Base-by-base conservation (phyloP, 139 green algal species). In the Chlorella vulgaris region DNA sequence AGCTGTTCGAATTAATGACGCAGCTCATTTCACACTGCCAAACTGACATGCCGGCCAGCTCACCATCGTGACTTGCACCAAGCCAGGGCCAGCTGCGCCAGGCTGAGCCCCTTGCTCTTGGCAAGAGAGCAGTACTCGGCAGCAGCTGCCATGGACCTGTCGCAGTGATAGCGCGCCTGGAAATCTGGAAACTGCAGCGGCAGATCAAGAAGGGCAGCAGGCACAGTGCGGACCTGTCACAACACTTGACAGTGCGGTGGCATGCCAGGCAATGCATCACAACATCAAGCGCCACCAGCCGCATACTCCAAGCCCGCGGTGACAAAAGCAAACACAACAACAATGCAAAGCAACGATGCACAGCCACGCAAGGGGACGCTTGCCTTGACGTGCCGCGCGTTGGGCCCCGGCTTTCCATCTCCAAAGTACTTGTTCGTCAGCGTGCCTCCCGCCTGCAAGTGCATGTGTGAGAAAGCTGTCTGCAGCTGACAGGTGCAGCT, bases 71-170 rank as follows among this genome's bases (percentile, higher is more conserved):
- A 88, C 36, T 92, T 89, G 89, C 93, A 96, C 91, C 91, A 98
- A 0, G 90, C 91, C 35, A 97, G 89, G 7, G 95, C 92, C 66
- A 98, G 86, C 86, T 96, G 81, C 39, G 91, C 84, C 10, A 90
- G 81, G 15, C 88, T 96, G n/a, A 98, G 55, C 28, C 90, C 92
- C 78, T 93, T 76, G 83, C 91, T 89, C 60, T 86, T 10, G 0
- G 94, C 94, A 28, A 98, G 58, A 36, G 87, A 55, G 3, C 69
- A 60, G 76, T 97, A 97, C 58, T 91, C 84, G 6, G 58, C 67
- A 2, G 93, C 86, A 0, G 94, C 94, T 18, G 86, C 79, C 63
- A 63, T 68, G n/a, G 88, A 86, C 18, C 62, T 77, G 5, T 73
- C 29, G 13, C 35, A 84, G 71, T 87, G 77, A 84, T 92, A 95